These are phyloP conservation scores for Xenosphaeropsis pyriputrescens DNA, from an alignment of 2,329 filamentous ascomycete species.

Conservation along the genomic window DNA sequence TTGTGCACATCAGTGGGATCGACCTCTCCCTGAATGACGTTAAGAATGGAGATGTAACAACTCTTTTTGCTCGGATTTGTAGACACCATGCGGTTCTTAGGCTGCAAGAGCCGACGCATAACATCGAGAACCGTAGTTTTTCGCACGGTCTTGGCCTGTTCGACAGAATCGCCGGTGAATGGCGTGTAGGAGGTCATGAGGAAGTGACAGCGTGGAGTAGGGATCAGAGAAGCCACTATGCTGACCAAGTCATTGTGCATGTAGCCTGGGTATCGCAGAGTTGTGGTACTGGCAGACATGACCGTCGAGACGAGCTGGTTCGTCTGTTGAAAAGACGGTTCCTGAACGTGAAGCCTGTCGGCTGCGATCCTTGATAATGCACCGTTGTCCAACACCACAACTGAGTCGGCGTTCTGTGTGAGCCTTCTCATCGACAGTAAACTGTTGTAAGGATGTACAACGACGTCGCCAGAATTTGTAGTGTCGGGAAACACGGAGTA, in stretches of 20 bases:
- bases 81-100: conserved; percentile 98
- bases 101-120: conserved; percentile 88
- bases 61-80: conserved; percentile 91
- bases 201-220: conserved; percentile 94
- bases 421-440: conserved; percentile 79
- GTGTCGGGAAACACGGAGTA: conserved; percentile 98
- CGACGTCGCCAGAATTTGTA: conserved; percentile 73
- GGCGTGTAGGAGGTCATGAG: conserved; percentile 97
- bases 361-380: conserved; percentile 88
- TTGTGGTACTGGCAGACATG: conserved; percentile 97
- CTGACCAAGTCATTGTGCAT: conserved; percentile 99
- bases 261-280: conserved; percentile 91
- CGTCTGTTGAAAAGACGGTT: conserved; percentile 92
- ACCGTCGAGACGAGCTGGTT: conserved; percentile 94
- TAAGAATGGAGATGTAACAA: conserved; percentile 97
- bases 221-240: conserved; percentile 90
- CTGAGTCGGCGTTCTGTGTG: conserved; percentile 92
- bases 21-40: conserved; percentile 97
- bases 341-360: conserved; percentile 85
- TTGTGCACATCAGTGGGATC: conserved; percentile 98
- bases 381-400: conserved; percentile 93
- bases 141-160: conserved; percentile 92
- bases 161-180: conserved; percentile 90
- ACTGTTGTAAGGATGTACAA: conserved; percentile 98
- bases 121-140: conserved; percentile 98